Base-by-base conservation (phyloP, 495 filamentous ascomycete genomes). In the Penicillium bovifimosum region DNA sequence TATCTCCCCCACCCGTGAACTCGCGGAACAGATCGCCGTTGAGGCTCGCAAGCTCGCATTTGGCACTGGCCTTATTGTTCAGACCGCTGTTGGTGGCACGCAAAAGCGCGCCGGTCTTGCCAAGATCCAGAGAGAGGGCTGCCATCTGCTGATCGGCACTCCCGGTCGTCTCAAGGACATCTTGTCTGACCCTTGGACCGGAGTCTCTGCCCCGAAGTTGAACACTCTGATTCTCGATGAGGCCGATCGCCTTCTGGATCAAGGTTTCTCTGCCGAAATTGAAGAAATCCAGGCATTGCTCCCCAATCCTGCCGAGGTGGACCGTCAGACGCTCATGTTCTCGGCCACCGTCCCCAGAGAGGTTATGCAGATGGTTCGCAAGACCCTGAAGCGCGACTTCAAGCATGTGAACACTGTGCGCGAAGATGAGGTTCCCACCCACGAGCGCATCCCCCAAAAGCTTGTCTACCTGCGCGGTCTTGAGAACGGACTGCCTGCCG, bases 1-100 rank as follows among this genome's bases (percentile, higher is more conserved):
- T 63, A 83, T 98, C 53, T 97, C 95, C 0, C 93, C 93, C 8
- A 98, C 93, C 16, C 82, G 93, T 52, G 93, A 98, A 71, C 78
- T 98, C 54, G 93, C 93, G 4, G 89, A 96, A 66, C 93, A 98
- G 72, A 97, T 98, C 58, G 87, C 86, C 9, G 81, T 70, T 0
- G 93, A 98, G 64, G 91, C 93, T 2, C 70, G 54, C 38, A 92
- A 84, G 64, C 62, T 96, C n/a, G 78, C 80, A 4, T 36, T 34
- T 7, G 72, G 77, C 47, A 95, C 88, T 0, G 80, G 83, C 6
- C 66, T 98, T 29, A 68, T 85, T 16, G 85, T 95, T 20, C 90
- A 96, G 68, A 81, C 82, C 34, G 95, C 91, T 33, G 93, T 97
- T 9, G 93, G 93, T 63, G 93, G 93, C 14, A 91, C 88, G 0